Evolutionary conservation across 129 eudicot species (phyloP).

Genomic region (Arctium lappa): DNA sequence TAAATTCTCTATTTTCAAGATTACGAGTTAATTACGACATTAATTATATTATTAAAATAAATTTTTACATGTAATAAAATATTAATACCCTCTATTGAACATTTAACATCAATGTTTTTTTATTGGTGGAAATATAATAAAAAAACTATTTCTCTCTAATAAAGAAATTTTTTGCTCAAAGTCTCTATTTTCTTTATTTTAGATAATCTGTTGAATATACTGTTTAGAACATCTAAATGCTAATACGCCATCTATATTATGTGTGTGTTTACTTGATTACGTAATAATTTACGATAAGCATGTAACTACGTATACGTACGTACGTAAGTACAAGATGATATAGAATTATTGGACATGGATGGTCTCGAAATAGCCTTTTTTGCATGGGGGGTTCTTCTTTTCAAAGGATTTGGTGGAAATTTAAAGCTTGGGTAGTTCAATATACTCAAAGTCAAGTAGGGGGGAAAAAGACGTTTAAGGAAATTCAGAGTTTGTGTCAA

Average conservation of each 20-base stretch:
- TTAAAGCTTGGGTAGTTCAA: background rate
- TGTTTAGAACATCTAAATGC: background rate
- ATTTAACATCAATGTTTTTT: background rate
- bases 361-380: constrained; percentile 12
- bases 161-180: no score
- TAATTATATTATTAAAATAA: no score
- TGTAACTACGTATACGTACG: background rate
- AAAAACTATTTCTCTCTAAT: background rate
- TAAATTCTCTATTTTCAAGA: no score
- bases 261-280: background rate
- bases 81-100: no score
- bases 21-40: no score
- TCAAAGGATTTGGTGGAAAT: background rate
- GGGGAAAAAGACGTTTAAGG: background rate
- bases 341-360: background rate
- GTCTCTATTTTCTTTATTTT: no score
- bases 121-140: background rate
- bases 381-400: background rate
- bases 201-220: background rate
- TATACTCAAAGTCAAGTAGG: background rate
- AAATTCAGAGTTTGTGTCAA: background rate
- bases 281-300: background rate
- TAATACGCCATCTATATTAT: no score
- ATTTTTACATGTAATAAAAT: background rate
- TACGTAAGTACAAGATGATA: background rate